phyloP scores from a whole-genome alignment of 352 stramenopile genomes.

The Peronospora destructor region DNA sequence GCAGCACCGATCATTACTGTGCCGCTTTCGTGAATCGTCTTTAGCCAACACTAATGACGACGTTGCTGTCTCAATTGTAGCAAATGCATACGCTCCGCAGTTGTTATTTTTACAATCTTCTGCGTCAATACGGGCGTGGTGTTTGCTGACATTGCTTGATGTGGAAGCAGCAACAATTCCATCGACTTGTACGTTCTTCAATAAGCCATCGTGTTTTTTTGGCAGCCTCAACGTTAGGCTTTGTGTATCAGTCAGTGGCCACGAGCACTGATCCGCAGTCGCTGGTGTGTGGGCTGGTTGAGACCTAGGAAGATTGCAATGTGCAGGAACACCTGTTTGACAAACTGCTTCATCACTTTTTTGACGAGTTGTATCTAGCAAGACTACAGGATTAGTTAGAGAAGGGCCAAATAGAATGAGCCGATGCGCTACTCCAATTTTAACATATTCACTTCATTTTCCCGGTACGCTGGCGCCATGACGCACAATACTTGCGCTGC shows the following conservation, averaged over 20 bases:
- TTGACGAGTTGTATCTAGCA: constrained; percentile 36
- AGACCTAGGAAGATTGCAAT: constrained; percentile 42
- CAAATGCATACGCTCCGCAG: background rate
- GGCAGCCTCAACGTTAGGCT: background rate
- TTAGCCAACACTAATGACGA: constrained; percentile 10
- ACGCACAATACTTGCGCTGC: constrained; percentile 20
- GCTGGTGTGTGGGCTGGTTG: constrained; percentile 23
- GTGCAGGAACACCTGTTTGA: constrained; percentile 44
- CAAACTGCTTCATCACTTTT: constrained; percentile 48
- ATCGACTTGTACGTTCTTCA: constrained; percentile 50
- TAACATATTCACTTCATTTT: constrained; percentile 42
- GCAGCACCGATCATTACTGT: background rate
- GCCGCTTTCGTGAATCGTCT: constrained; percentile 8
- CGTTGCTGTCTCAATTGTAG: background rate
- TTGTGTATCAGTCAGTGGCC: background rate
- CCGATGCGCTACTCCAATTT: constrained; percentile 24
- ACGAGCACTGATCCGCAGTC: too few relatives aligned
- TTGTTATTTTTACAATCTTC: background rate
- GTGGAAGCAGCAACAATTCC: constrained; percentile 5
- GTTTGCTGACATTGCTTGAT: background rate
- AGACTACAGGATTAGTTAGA: background rate
- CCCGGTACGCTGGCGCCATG: constrained; percentile 23
- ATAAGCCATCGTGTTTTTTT: constrained; percentile 34
- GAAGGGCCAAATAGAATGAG: constrained; percentile 5
- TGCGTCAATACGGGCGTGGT: background rate